Evolutionary conservation across 805 yeast species (phyloP).

Genomic region (Torulaspora indica): DNA sequence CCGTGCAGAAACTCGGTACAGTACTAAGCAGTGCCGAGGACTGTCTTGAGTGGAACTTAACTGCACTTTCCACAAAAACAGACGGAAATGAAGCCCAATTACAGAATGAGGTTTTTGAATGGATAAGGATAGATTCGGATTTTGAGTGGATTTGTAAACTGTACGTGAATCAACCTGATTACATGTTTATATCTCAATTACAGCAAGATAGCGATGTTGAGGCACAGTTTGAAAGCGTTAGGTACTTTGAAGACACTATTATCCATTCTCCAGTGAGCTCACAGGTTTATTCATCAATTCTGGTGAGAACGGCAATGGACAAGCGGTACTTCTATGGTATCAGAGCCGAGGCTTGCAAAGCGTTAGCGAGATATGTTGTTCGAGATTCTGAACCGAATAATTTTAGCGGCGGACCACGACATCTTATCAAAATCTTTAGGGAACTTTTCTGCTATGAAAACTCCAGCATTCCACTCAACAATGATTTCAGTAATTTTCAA

Average conservation of each 20-base stretch:
- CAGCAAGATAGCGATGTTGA: slow-evolving; percentile 95
- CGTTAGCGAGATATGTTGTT: slow-evolving; percentile 65
- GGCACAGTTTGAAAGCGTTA: slow-evolving; percentile 83
- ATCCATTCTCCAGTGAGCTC: slow-evolving; percentile 25
- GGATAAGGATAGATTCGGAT: slow-evolving; percentile 97
- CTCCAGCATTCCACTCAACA: slow-evolving; percentile 66
- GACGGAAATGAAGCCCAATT: slow-evolving; percentile 32
- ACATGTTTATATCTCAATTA: slow-evolving; percentile 89
- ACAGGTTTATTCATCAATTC: slow-evolving; percentile 65
- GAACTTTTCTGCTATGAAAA: slow-evolving; percentile 66
- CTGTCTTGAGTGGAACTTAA: slow-evolving; percentile 62
- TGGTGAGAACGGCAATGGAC: slow-evolving; percentile 80
- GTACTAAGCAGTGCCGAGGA: slow-evolving; percentile 60
- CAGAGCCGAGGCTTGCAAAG: slow-evolving; percentile 78
- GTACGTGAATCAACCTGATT: slow-evolving; percentile 82
- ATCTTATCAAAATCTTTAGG: slow-evolving; percentile 65
- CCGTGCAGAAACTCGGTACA: slow-evolving; percentile 55
- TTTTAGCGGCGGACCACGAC: slow-evolving; percentile 54
- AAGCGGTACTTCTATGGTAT: slow-evolving; percentile 82
- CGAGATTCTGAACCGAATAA: slow-evolving; percentile 17
- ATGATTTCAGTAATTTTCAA: slow-evolving; percentile 71
- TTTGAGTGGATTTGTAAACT: slow-evolving; percentile 91
- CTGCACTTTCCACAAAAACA: slow-evolving; percentile 58
- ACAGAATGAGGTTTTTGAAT: slow-evolving; percentile 83
- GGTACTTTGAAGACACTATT: slow-evolving; percentile 55